Conservation (phyloP, 2,329 filamentous ascomycete species). For the Ilyonectria mors-panacis region DNA sequence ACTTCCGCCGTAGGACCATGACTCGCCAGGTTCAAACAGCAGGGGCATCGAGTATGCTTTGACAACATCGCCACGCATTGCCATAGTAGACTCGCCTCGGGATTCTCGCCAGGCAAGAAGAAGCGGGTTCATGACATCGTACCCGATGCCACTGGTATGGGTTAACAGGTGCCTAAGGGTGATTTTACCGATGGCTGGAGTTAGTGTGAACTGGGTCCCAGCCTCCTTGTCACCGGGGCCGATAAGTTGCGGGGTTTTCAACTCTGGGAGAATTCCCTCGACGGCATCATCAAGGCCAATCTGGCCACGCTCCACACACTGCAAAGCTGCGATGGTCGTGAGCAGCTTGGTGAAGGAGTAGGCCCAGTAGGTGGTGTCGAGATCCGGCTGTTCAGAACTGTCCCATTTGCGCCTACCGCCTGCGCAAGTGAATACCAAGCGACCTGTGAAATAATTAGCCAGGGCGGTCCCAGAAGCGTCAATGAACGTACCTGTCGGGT, state of each 20-base stretch:
- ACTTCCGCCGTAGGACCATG: constrained; percentile 50
- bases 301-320: constrained; percentile 1
- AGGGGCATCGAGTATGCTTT: constrained; percentile 38
- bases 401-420: constrained; percentile 4
- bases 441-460: background rate
- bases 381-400: background rate
- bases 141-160: background rate
- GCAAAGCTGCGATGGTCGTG: constrained; percentile 12
- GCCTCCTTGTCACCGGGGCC: background rate
- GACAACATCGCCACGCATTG: background rate
- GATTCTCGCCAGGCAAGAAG: background rate
- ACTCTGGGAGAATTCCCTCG: background rate
- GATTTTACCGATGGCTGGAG: background rate
- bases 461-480: background rate
- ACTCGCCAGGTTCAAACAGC: constrained; percentile 48
- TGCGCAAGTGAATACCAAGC: background rate
- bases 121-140: background rate
- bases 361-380: constrained; percentile 7
- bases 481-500: constrained; percentile 1
- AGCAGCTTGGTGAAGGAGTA: constrained; percentile 12
- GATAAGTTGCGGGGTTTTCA: background rate
- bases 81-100: background rate
- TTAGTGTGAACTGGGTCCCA: constrained; percentile 7
- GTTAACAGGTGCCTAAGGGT: constrained; percentile 8
- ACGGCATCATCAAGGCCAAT: constrained; percentile 6